These are phyloP conservation scores for Bocquillonia castaneifolia DNA, from an alignment of 441 rosid species.

Conservation along the genomic window DNA sequence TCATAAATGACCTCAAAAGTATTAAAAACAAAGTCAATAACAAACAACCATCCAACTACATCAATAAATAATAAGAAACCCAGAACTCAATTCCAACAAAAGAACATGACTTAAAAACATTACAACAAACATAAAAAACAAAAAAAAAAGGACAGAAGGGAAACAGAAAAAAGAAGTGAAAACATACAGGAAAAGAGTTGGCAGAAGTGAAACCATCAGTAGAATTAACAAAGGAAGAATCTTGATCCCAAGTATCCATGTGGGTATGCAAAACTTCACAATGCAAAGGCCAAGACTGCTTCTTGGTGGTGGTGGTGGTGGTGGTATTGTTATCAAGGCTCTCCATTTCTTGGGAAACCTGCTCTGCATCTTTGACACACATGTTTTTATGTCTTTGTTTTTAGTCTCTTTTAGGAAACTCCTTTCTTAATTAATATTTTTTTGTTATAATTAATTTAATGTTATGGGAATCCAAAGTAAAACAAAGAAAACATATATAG, in stretches of 20 bases:
- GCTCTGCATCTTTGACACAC: constrained; percentile 49
- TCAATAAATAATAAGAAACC: not conserved
- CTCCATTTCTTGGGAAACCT: constrained; percentile 34
- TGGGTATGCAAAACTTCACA: constrained; percentile 39
- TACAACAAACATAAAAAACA: not conserved
- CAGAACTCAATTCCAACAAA: not conserved
- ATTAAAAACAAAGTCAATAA: not conserved
- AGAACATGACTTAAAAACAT: not conserved
- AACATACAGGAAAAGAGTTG: constrained; percentile 37
- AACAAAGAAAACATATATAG: not conserved
- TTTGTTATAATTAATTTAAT: not conserved
- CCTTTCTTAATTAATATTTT: not conserved
- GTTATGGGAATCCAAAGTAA: constrained; percentile 24
- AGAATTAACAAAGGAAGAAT: constrained; percentile 29
- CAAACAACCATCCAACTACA: not conserved
- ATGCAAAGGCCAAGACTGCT: constrained; percentile 35
- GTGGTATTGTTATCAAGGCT: constrained; percentile 7
- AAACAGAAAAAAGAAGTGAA: constrained; percentile 2
- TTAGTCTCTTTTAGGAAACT: not conserved
- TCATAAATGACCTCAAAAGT: not conserved
- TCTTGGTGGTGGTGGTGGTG: constrained; percentile 10
- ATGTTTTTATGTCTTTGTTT: constrained; percentile 22
- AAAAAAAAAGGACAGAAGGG: not conserved
- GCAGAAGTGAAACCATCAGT: constrained; percentile 23
- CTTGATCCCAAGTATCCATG: constrained; percentile 37